Evolutionary conservation across 345 rosid genomes (phyloP).

Genomic region (Odontarrhena argentea): DNA sequence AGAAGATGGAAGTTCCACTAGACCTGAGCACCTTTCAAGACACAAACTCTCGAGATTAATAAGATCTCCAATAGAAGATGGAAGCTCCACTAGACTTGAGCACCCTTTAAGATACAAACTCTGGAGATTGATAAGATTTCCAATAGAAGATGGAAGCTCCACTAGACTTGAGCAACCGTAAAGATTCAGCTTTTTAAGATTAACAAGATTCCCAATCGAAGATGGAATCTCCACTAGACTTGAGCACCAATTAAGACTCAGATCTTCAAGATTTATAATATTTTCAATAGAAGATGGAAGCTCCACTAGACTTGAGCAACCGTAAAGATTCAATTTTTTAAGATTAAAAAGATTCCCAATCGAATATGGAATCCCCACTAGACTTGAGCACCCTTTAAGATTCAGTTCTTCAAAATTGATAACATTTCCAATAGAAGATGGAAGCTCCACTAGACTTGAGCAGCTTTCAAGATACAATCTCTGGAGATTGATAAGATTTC

Average conservation of each 20-base stretch:
- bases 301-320: neutral
- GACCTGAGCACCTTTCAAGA: no score
- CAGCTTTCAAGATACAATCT: neutral
- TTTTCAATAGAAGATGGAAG: neutral
- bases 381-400: neutral
- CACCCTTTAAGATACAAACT: no score
- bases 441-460: neutral
- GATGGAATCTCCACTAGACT: neutral
- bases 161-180: neutral
- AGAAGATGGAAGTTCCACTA: no score
- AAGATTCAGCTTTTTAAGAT: neutral
- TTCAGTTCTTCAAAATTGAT: no score
- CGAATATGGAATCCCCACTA: neutral
- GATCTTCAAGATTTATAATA: neutral
- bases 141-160: neutral
- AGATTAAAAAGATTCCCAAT: neutral
- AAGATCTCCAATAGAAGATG: no score
- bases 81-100: no score
- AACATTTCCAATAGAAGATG: neutral
- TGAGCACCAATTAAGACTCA: neutral
- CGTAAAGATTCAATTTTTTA: neutral
- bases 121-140: no score
- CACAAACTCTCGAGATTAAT: no score
- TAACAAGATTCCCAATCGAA: no score
- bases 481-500: neutral